These are phyloP conservation scores for Candida sanyaensis DNA, from an alignment of 1,139 yeast genomes.

Conservation along the genomic window DNA sequence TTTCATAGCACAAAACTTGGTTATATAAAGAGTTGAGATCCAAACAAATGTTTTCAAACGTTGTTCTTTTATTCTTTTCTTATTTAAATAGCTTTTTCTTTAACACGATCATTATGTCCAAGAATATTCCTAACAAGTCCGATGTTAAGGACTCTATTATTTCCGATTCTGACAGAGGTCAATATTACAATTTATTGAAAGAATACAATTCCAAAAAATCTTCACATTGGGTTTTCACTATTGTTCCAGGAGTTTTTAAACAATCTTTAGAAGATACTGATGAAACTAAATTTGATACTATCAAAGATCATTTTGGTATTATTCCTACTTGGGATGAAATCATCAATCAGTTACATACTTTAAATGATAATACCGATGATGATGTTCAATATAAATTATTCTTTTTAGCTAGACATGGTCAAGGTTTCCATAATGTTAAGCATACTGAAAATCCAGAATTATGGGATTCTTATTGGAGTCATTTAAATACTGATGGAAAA, in stretches of 20 bases:
- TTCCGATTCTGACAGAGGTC: slow-evolving; percentile 14
- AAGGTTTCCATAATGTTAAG: slow-evolving; percentile 49
- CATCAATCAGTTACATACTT: slow-evolving; percentile 22
- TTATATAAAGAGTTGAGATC: background rate
- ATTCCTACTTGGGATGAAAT: slow-evolving; percentile 35
- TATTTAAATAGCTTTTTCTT: background rate
- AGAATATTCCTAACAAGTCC: background rate
- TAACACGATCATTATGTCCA: background rate
- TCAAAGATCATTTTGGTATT: slow-evolving; percentile 42
- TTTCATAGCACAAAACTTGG: slow-evolving; percentile 1
- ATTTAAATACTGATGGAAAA: slow-evolving; percentile 43
- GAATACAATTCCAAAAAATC: slow-evolving; percentile 13
- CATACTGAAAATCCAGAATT: slow-evolving; percentile 43
- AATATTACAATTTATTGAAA: slow-evolving; percentile 17
- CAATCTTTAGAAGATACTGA: slow-evolving; percentile 41
- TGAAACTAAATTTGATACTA: slow-evolving; percentile 38
- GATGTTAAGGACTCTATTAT: slow-evolving; percentile 14
- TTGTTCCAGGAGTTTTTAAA: slow-evolving; percentile 38
- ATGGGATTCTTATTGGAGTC: slow-evolving; percentile 49
- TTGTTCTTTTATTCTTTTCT: background rate
- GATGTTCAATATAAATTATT: slow-evolving; percentile 35
- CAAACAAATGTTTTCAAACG: background rate
- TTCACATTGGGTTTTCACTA: slow-evolving; percentile 36
- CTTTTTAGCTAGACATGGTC: slow-evolving; percentile 49
- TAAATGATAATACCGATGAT: slow-evolving; percentile 27